Conservation (phyloP, 306 rosid genomes). For the Vigna reflexopilosa region DNA sequence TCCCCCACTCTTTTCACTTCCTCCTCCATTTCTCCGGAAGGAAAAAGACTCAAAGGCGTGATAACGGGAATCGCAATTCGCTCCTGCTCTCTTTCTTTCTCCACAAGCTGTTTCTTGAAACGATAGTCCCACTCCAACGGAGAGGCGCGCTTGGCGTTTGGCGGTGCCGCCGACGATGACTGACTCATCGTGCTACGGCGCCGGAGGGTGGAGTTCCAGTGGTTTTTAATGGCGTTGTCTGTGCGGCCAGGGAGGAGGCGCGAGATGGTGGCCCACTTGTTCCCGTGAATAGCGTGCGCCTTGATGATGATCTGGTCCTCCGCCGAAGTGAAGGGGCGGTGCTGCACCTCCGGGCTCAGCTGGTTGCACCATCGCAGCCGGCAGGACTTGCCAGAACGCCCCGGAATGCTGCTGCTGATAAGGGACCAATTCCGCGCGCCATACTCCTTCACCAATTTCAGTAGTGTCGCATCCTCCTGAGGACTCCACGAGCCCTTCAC, state of each 20-base stretch:
- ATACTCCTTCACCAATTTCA: conserved; percentile 62
- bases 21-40: conserved; percentile 33
- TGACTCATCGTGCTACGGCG: conserved; percentile 48
- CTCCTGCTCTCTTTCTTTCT: neutral
- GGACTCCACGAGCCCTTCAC: conserved; percentile 92
- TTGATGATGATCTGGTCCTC: conserved; percentile 69
- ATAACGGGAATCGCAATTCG: conserved; percentile 38
- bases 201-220: conserved; percentile 94
- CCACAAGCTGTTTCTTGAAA: conserved; percentile 51
- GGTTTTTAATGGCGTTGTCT: conserved; percentile 92
- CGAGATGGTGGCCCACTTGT: conserved; percentile 96
- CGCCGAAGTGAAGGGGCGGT: conserved; percentile 70
- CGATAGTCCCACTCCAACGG: conserved; percentile 4
- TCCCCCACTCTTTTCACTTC: neutral
- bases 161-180: neutral
- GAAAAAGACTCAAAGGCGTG: conserved; percentile 66
- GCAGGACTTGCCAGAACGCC: conserved; percentile 91
- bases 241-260: conserved; percentile 87
- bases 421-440: conserved; percentile 86
- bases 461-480: conserved; percentile 70
- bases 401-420: conserved; percentile 74
- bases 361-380: conserved; percentile 93
- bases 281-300: conserved; percentile 80
- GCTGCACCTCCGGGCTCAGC: conserved; percentile 90
- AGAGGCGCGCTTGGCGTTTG: neutral